A percentile compares a stretch with the other conserved stretches of the same genome.
Conservation (phyloP, 805 yeast species). For the Candida boleticola region DNA sequence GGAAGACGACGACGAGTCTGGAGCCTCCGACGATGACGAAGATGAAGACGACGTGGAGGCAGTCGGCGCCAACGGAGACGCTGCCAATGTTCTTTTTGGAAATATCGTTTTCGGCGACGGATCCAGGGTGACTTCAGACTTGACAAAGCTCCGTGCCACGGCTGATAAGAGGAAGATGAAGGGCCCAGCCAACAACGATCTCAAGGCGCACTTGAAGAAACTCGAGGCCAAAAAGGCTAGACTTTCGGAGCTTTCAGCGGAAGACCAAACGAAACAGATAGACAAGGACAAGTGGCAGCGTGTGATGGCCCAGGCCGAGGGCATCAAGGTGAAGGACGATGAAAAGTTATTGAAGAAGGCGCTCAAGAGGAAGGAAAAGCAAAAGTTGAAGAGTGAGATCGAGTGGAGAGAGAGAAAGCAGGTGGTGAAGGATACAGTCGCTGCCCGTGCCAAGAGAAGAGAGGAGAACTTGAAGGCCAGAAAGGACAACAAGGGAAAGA, state of each 20-base stretch:
- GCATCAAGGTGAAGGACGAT: conserved; percentile 83
- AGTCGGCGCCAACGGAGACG: conserved; percentile 22
- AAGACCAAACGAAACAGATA: conserved; percentile 55
- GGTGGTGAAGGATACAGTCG: conserved; percentile 69
- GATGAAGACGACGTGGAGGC: conserved; percentile 28
- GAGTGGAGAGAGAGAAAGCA: conserved; percentile 93
- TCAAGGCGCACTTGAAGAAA: conserved; percentile 75
- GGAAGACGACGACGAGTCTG: conserved; percentile 43
- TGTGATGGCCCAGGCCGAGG: conserved; percentile 84
- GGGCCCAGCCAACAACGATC: conserved; percentile 84
- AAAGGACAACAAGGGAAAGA: conserved; percentile 80
- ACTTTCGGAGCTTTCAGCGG: conserved; percentile 55
- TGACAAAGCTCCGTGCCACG: conserved; percentile 48
- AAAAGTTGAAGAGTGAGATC: conserved; percentile 79
- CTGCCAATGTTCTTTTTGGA: conserved; percentile 60
- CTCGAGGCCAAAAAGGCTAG: conserved; percentile 73
- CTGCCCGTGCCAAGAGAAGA: conserved; percentile 79
- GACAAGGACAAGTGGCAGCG: conserved; percentile 84
- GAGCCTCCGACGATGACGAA: conserved; percentile 22
- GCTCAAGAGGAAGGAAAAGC: conserved; percentile 75
- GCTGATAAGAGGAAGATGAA: conserved; percentile 55
- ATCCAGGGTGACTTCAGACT: conserved; percentile 71
- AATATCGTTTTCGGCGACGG: conserved; percentile 85
- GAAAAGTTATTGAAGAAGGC: conserved; percentile 86
- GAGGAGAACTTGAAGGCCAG: conserved; percentile 87